Base-by-base conservation (phyloP, 345 rosid species). In the Brassica carinata region DNA sequence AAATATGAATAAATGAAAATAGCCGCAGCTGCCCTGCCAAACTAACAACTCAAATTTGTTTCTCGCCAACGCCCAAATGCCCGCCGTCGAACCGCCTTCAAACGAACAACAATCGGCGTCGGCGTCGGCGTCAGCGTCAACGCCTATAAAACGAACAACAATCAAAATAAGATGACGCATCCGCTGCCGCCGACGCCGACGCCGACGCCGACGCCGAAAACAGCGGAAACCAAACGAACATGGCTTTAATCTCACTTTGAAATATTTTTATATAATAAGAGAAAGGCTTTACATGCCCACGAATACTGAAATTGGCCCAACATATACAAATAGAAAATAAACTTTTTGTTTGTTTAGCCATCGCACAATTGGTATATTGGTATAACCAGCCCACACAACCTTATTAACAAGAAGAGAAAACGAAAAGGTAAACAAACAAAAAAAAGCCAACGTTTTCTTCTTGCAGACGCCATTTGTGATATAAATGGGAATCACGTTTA, bases 171-270 rank as follows among this genome's bases (percentile, higher is more conserved):
- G n/a, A n/a, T n/a, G n/a, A n/a, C n/a, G n/a, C n/a, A n/a, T n/a
- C n/a, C n/a, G n/a, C n/a, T n/a, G n/a, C n/a, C n/a, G n/a, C n/a
- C n/a, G n/a, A n/a, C n/a, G n/a, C n/a, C n/a, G n/a, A n/a, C n/a
- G n/a, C n/a, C n/a, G n/a, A n/a, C n/a, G n/a, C n/a, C n/a, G n/a
- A n/a, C n/a, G n/a, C n/a, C n/a, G n/a, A n/a, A n/a, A n/a, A n/a
- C n/a, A n/a, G n/a, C n/a, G n/a, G n/a, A n/a, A n/a, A n/a, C n/a
- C n/a, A n/a, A n/a, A n/a, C n/a, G n/a, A n/a, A n/a, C n/a, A n/a
- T n/a, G n/a, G n/a, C n/a, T n/a, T n/a, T n/a, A 23, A 23, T 23
- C 26, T 23, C 93, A 89, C 26, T 69, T 67, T 1, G 3, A 2
- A 2, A 2, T 4, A 14, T 7, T 43, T 55, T 15, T 55, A 6